phyloP scores from a whole-genome alignment of 352 stramenopile species.

The Globisporangium radiosum region DNA sequence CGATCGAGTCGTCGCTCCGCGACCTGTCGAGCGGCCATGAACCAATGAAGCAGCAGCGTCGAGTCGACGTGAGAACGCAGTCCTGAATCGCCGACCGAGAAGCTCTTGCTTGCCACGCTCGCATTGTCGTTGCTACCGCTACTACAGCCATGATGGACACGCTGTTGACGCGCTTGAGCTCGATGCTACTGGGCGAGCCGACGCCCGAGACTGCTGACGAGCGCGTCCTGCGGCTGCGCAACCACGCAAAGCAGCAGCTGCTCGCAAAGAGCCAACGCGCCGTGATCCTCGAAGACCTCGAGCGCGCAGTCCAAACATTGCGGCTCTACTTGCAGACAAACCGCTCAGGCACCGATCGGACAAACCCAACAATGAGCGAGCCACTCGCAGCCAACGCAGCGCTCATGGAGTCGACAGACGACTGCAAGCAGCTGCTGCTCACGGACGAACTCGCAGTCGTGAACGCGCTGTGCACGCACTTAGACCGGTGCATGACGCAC shows the following conservation, averaged over 20 bases:
- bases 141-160: constrained; percentile 30
- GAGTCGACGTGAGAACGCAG: neutral
- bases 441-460: constrained; percentile 66
- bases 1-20: neutral
- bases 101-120: neutral
- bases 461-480: constrained; percentile 59
- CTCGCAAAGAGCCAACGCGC: constrained; percentile 70
- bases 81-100: neutral
- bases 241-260: constrained; percentile 50
- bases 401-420: constrained; percentile 75
- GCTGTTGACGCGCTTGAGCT: constrained; percentile 47
- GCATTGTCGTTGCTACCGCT: neutral
- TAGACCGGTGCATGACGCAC: constrained; percentile 68
- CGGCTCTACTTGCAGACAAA: constrained; percentile 46
- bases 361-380: constrained; percentile 10
- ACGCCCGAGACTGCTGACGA: constrained; percentile 54
- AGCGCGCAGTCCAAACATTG: constrained; percentile 53
- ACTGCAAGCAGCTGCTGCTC: constrained; percentile 56
- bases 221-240: constrained; percentile 31
- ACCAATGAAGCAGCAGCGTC: too few relatives aligned
- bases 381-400: constrained; percentile 10
- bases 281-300: constrained; percentile 77
- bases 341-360: constrained; percentile 2
- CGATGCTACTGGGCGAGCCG: constrained; percentile 35
- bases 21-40: neutral